A percentile compares a stretch with the other conserved stretches of the same genome.
These are phyloP conservation scores for Daldinia childiae DNA, from an alignment of 495 filamentous ascomycete genomes.

Conservation along the genomic window DNA sequence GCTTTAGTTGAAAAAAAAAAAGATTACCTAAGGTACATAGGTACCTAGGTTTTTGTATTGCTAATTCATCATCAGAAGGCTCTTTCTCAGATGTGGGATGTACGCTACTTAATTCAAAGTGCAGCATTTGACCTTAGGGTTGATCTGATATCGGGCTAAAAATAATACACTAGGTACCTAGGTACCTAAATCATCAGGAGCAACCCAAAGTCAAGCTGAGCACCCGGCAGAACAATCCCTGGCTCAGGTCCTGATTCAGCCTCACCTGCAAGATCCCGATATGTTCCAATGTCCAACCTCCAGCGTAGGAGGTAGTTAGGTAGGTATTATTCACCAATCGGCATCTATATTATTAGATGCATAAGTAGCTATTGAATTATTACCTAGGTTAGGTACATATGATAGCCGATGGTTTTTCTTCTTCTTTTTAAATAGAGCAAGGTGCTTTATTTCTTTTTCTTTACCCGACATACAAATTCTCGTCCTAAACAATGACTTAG, in stretches of 20 bases:
- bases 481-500: too few species aligned
- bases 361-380: background rate
- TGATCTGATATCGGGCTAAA: too few species aligned
- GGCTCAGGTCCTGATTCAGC: conserved; percentile 18
- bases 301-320: background rate
- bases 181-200: too few species aligned
- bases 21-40: too few species aligned
- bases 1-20: too few species aligned
- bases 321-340: background rate
- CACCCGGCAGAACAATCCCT: conserved; percentile 8
- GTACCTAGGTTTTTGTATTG: background rate
- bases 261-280: conserved; percentile 36
- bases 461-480: background rate
- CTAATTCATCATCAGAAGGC: too few species aligned
- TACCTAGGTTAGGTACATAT: too few species aligned
- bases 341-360: too few species aligned
- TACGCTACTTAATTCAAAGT: background rate
- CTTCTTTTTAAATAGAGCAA: too few species aligned
- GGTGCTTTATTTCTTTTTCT: background rate
- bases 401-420: too few species aligned
- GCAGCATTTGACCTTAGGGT: background rate
- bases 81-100: background rate
- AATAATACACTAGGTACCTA: too few species aligned
- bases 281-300: conserved; percentile 4
- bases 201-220: background rate